These are phyloP conservation scores for Verticillium zaregamsianum DNA, from an alignment of 2,329 filamentous ascomycete species.

Conservation along the genomic window DNA sequence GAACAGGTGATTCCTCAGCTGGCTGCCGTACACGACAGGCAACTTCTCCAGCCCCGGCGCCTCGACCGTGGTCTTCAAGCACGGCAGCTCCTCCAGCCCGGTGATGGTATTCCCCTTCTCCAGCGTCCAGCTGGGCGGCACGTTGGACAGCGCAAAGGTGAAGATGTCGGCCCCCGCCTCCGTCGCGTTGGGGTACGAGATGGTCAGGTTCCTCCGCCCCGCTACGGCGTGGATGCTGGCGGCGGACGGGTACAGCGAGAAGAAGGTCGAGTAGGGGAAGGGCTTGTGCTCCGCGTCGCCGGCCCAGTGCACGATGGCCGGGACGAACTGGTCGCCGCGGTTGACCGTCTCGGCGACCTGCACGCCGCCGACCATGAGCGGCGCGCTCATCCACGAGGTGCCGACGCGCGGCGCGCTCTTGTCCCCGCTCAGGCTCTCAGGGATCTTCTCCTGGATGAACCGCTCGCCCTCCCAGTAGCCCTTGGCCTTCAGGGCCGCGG, in stretches of 20 bases:
- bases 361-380: conserved; percentile 37
- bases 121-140: conserved; percentile 33
- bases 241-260: conserved; percentile 36
- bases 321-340: conserved; percentile 36
- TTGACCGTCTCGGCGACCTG: conserved; percentile 29
- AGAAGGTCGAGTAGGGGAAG: conserved; percentile 33
- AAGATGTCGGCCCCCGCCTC: conserved; percentile 33
- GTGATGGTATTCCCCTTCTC: conserved; percentile 21
- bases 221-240: conserved; percentile 36
- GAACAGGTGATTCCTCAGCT: conserved; percentile 34
- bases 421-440: conserved; percentile 22
- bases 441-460: conserved; percentile 28
- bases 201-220: conserved; percentile 22
- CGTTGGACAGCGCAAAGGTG: conserved; percentile 31
- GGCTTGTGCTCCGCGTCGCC: conserved; percentile 32
- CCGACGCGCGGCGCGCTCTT: conserved; percentile 23
- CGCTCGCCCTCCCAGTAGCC: conserved; percentile 28
- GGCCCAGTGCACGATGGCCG: conserved; percentile 42
- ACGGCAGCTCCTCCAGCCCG: conserved; percentile 31
- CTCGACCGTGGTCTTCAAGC: conserved; percentile 31
- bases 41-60: conserved; percentile 31
- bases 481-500: conserved; percentile 23
- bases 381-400: conserved; percentile 35
- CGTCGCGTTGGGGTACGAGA: conserved; percentile 35
- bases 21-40: conserved; percentile 29